A percentile compares a stretch with the other conserved stretches of the same genome.
Evolutionary conservation across 257 asterid genomes (phyloP).

Genomic region (Nicotiana tomentosiformis): DNA sequence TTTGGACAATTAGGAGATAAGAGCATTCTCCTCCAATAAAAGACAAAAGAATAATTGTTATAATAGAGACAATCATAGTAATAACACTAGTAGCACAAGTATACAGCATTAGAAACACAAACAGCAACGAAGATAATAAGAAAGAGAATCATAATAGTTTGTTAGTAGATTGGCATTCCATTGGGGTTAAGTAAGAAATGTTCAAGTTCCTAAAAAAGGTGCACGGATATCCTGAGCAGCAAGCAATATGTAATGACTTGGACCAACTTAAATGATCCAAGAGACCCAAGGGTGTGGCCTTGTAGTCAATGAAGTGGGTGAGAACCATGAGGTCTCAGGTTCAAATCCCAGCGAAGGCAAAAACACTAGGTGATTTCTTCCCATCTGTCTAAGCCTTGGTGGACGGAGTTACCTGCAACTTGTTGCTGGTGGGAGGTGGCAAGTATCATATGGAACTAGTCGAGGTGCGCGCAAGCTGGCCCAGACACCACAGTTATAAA

Average conservation of each 20-base stretch:
- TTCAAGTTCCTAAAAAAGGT: not conserved
- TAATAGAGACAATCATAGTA: not conserved
- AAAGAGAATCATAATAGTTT: conserved; percentile 2
- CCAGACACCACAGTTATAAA: no score
- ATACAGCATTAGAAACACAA: not conserved
- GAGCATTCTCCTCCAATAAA: not conserved
- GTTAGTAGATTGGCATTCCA: not conserved
- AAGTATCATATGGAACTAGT: no score
- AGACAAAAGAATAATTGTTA: not conserved
- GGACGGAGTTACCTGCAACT: no score
- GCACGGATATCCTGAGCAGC: not conserved
- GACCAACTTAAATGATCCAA: not conserved
- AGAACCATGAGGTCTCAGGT: no score
- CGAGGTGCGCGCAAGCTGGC: no score
- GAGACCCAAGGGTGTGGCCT: not conserved
- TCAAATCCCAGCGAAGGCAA: no score
- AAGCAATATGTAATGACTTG: not conserved
- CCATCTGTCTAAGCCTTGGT: no score
- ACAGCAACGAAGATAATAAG: not conserved
- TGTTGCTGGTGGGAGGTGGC: no score
- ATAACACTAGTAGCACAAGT: not conserved
- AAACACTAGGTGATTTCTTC: no score
- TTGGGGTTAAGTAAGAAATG: not conserved
- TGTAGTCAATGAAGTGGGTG: no score
- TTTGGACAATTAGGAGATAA: not conserved